Evolutionary conservation across 2,329 filamentous ascomycete species (phyloP), one percentile per base, ranked within the genome.

Genomic region (Beauveria pseudobassiana): DNA sequence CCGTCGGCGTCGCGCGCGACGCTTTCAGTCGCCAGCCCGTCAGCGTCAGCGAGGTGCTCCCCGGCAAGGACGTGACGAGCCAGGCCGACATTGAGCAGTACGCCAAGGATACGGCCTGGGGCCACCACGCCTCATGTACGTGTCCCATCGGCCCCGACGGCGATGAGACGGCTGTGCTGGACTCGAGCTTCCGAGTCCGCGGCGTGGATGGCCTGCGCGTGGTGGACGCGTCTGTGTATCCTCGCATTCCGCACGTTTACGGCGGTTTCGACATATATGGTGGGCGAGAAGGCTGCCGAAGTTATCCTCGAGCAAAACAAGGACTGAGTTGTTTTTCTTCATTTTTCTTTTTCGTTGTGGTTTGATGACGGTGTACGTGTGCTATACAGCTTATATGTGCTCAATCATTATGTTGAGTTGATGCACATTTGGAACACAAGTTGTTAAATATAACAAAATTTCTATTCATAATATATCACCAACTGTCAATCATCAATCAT

Each of bases 1-100:
- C 78, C 1, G 73, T 88, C 54, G 68, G 78, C 61, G 77, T 84
- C 8, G 75, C 79, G 0, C 79, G 84, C 4, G 71, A 78, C 8
- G 77, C 80, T 2, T 59, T 73, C 2, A 58, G 58, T 2, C 55
- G 61, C 49, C 68, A 69, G 52, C 40, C 62, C 0, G 69, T 70
- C 4, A 63, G 30, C 42, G 55, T 72, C 42, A 55, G 57, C 50
- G 14, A 67, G 61, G 63, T 63, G 12, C 59, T 69, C 1, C 67
- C 66, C 9, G 67, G 67, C 9, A 52, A 62, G 7, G 63, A 64
- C 16, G 63, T 68, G 40, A 59, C 38, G 22, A 46, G 46, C 26
- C 52, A 65, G 16, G 68, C 61, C 0, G 67, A 63, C 28, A 61
- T 69, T 22, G 62, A 63, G 48, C 48, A 65, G 34, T 72, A 71